Base-by-base conservation (phyloP, 768 basidiomycete species). In the Lactarius indigo region DNA sequence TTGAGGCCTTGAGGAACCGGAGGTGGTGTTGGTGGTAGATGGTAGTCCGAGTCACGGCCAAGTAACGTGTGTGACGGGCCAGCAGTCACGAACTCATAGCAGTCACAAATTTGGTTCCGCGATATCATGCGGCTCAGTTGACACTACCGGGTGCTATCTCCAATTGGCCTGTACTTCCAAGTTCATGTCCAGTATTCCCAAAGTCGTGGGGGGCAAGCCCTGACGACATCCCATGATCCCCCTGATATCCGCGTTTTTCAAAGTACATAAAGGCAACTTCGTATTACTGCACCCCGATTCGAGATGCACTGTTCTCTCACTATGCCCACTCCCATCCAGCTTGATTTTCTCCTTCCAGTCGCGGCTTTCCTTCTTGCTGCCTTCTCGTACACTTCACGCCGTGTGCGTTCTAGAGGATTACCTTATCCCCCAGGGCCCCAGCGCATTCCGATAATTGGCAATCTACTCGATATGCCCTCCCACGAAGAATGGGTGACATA, bases 361-460 rank as follows among this genome's bases (percentile, higher is more conserved):
- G 23, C 35, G 3, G 57, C 57, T n/a, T 8, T 57, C 37, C 23
- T 58, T 23, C 55, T 33, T 17, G n/a, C 57, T 50, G 18, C 35
- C 30, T 10, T 58, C 31, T 12, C 35, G n/a, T 58, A 58, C 37
- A 28, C 26, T 13, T 15, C 17, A 5, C 33, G 10, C 57, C 20
- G 6, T 30, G 47, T n/a, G 57, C 56, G 57, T 18, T 41, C 52
- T 30, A 26, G 42, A 10, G 20, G 35, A 9, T 50, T 59, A 17
- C 56, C 18, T n/a, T 41, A 57, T 30, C 69, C 69, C 17, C 69
- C 69, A 4, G 66, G 69, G 3, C 69, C 69, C 20, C n/a, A 31
- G 15, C 42, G 66, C 37, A 30, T 44, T 28, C 69, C 69, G 7
- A 28, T 70, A 6, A 60, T 64, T 13, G 63, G 57, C 9, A 68